Conservation (phyloP, 176 grass and related monocot species). For the Carex parvula region DNA sequence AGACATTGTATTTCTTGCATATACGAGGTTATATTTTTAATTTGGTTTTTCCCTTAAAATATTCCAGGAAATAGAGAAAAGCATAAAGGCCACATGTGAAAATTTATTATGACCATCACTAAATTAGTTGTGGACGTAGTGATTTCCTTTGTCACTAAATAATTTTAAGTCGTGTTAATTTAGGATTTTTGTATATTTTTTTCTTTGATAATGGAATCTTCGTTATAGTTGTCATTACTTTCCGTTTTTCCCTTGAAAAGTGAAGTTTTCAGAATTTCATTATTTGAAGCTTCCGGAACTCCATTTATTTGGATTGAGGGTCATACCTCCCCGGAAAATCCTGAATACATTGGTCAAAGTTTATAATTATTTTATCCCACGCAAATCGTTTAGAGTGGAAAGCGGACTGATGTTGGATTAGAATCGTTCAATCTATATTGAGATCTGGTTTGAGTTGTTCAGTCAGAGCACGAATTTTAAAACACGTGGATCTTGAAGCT, state of each 20-base stretch:
- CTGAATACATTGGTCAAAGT: too few relatives aligned
- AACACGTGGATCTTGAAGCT: too few relatives aligned
- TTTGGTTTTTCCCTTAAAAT: not conserved
- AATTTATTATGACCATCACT: conserved; percentile 96
- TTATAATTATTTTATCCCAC: too few relatives aligned
- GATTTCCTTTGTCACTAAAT: conserved; percentile 91
- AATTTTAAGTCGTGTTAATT: not conserved
- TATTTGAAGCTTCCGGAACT: too few relatives aligned
- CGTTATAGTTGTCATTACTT: not conserved
- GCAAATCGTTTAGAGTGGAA: too few relatives aligned
- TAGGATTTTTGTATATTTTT: not conserved
- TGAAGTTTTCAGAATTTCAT: not conserved
- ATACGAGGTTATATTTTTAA: not conserved
- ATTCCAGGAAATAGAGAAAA: conserved; percentile 78
- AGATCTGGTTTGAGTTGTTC: too few relatives aligned
- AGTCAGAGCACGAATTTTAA: too few relatives aligned
- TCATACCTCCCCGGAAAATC: too few relatives aligned
- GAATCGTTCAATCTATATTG: too few relatives aligned
- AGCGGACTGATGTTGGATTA: too few relatives aligned
- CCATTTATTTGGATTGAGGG: too few relatives aligned
- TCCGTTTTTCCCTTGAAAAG: not conserved
- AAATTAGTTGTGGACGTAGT: conserved; percentile 94
- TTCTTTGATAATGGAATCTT: not conserved
- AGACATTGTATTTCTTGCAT: too few relatives aligned
- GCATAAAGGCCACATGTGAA: conserved; percentile 82